Conservation (phyloP, 176 grass and related monocot genomes). For the Neostapfia colusana region DNA sequence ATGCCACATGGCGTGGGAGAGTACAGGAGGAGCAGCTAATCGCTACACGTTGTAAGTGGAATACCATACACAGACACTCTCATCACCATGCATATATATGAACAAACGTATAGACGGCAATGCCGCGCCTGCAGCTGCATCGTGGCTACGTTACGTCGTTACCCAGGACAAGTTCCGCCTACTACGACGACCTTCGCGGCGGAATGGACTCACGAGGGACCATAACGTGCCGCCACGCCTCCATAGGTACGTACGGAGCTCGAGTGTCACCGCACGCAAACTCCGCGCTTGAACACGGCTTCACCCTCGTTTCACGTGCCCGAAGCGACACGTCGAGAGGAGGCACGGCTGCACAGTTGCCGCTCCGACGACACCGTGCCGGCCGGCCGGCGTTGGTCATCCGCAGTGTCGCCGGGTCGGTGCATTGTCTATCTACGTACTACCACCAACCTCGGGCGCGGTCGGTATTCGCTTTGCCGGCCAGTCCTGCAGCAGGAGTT, state of each 20-base stretch:
- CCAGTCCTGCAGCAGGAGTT: neutral
- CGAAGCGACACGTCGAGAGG: constrained; percentile 3
- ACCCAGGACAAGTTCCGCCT: neutral
- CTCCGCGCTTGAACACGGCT: no score
- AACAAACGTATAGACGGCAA: no score
- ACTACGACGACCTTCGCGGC: no score
- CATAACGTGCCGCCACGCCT: neutral
- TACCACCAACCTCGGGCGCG: neutral
- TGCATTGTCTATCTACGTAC: no score
- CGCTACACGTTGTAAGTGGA: no score
- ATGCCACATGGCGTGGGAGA: no score
- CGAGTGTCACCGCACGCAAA: neutral
- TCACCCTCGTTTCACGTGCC: no score
- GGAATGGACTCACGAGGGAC: neutral
- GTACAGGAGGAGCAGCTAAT: no score
- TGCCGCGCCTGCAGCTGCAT: no score
- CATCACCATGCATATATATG: no score
- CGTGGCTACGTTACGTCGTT: neutral
- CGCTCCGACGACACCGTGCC: neutral
- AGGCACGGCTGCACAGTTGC: neutral
- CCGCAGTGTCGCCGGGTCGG: neutral
- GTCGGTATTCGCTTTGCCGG: neutral
- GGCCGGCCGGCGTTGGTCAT: neutral
- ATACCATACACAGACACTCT: no score
- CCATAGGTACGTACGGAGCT: neutral